Evolutionary conservation across 1,284 basidiomycete species (phyloP).

Genomic region (Fomitopsis pinicola): DNA sequence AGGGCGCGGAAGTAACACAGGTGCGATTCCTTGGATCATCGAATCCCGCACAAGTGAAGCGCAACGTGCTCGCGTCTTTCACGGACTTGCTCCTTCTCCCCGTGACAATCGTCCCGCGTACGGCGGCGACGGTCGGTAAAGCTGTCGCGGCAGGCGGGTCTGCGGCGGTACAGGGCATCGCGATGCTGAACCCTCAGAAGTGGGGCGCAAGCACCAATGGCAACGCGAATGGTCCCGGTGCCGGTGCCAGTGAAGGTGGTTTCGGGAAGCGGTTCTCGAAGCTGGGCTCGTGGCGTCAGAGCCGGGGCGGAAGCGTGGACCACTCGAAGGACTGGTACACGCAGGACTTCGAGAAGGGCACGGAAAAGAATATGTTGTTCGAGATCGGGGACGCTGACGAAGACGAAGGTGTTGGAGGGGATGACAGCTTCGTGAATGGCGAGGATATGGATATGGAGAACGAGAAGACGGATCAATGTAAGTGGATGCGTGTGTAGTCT

Average conservation of each 20-base stretch:
- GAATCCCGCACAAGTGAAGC: slow-evolving; percentile 90
- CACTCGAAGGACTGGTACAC: slow-evolving; percentile 31
- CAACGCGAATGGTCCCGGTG: slow-evolving; percentile 24
- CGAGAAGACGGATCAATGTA: slow-evolving; percentile 16
- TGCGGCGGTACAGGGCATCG: slow-evolving; percentile 79
- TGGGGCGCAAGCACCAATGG: slow-evolving; percentile 47
- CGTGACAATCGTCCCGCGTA: slow-evolving; percentile 93
- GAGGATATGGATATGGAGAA: slow-evolving; percentile 21
- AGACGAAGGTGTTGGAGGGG: slow-evolving; percentile 28
- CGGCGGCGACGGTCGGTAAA: slow-evolving; percentile 34
- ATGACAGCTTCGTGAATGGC: background rate
- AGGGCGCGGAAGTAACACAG: slow-evolving; percentile 22
- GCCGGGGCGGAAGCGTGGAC: slow-evolving; percentile 13
- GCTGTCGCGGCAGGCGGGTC: slow-evolving; percentile 75
- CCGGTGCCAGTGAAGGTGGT: slow-evolving; percentile 19
- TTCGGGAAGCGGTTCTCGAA: slow-evolving; percentile 11
- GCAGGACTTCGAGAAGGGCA: slow-evolving; percentile 38
- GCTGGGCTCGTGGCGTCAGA: slow-evolving; percentile 13
- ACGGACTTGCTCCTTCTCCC: slow-evolving; percentile 87
- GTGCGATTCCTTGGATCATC: slow-evolving; percentile 76
- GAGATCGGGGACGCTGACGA: slow-evolving; percentile 58
- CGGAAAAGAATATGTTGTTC: slow-evolving; percentile 44
- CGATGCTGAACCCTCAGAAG: slow-evolving; percentile 83
- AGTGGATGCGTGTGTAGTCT: background rate
- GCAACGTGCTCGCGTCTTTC: slow-evolving; percentile 90